Evolutionary conservation across 768 basidiomycete genomes (phyloP), one percentile per base, ranked within the genome.

Genomic region (Suillus spraguei): DNA sequence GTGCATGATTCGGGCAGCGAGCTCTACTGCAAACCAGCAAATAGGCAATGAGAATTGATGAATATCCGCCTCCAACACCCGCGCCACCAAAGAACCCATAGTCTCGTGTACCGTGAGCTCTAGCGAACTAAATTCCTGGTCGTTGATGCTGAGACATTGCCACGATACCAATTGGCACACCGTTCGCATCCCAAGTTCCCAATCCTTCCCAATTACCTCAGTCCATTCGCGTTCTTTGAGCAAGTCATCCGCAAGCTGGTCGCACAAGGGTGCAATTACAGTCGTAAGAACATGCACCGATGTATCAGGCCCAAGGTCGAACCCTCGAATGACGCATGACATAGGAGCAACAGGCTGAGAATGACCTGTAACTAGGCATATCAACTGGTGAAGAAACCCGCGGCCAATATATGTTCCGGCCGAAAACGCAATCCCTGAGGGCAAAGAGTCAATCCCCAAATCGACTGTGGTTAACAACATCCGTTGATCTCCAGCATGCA

Each of bases 21-120:
- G 61, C 68, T 90, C 90, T 38, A 92, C 77, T 4, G 79, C 68
- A 70, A 89, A 88, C 91, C 91, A 93, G 39, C 80, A 77, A n/a
- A 82, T 66, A 11, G 78, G 70, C 49, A 89, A 72, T 4, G 77
- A 77, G 24, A 82, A 76, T 4, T 68, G 63, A 3, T 67, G 72
- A 1, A 76, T 71, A 1, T 77, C 69, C 3, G 76, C 70, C 5
- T 80, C 76, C 33, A 79, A 75, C 59, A 86, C 71, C 17, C 73
- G 72, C 24, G 74, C 69, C 5, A 81, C 67, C 38, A 87, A 69
- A 16, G 71, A 76, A 42, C 73, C 67, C 46, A 82, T 67, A 9
- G 81, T 75, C 32, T 76, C 76, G 28, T 79, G 71, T 10, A 85
- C 64, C 5, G 74, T 67, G 13, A 65, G 60, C 33, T 72, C 73